Percentiles rank a stretch among this genome's conserved stretches.
Evolutionary conservation across 345 rosid species (phyloP).

Genomic region (Sisymbrium altissimum): DNA sequence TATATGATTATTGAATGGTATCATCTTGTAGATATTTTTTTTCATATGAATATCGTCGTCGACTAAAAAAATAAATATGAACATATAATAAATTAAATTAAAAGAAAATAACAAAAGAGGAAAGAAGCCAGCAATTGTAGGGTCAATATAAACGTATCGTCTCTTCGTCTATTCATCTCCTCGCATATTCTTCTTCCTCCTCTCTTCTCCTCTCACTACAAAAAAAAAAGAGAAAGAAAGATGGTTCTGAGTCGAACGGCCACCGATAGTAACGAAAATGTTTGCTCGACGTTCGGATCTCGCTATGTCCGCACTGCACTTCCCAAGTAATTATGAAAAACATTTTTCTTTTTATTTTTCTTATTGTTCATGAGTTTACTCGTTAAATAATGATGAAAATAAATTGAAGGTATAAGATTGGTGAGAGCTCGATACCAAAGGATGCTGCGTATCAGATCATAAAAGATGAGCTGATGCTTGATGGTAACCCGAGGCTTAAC

Average conservation of each 20-base stretch:
- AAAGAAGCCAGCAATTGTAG: conserved; percentile 8
- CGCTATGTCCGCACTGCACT: conserved; percentile 63
- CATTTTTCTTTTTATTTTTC: background rate
- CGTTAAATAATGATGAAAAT: background rate
- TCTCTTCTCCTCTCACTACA: background rate
- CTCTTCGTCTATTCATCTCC: conserved; percentile 8
- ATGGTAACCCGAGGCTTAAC: conserved; percentile 88
- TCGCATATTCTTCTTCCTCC: conserved; percentile 4
- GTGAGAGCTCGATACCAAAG: conserved; percentile 84
- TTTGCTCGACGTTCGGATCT: conserved; percentile 68
- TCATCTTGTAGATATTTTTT: background rate
- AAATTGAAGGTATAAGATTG: conserved; percentile 58
- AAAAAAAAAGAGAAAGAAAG: background rate
- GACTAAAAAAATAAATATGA: background rate
- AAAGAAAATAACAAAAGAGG: background rate
- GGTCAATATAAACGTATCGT: conserved; percentile 27
- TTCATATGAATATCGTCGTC: background rate
- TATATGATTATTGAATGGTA: background rate
- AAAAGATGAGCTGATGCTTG: conserved; percentile 80
- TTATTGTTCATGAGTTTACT: background rate
- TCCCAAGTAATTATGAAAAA: conserved; percentile 45
- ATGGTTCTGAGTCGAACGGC: conserved; percentile 44
- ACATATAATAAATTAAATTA: background rate
- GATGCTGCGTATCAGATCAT: conserved; percentile 96
- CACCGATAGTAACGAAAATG: conserved; percentile 27